These are phyloP conservation scores for Colletotrichum kahawae DNA, from an alignment of 2,329 filamentous ascomycete species.

Conservation along the genomic window DNA sequence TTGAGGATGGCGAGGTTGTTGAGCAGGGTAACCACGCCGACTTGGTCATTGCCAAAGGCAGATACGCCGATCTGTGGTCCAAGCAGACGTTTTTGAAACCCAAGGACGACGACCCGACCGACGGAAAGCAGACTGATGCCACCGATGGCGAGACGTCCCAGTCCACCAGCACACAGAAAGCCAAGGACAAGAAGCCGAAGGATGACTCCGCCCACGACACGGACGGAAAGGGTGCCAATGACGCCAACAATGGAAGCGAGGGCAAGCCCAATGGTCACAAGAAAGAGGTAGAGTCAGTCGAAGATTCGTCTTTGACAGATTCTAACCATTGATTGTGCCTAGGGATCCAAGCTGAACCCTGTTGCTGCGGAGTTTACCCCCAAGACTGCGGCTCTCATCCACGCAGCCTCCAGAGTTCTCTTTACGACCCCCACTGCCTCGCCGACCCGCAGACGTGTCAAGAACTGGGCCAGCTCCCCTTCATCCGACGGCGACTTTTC, in stretches of 20 bases:
- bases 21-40: constrained; percentile 68
- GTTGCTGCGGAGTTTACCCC: constrained; percentile 61
- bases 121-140: constrained; percentile 21
- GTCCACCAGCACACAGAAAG: constrained; percentile 34
- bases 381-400: constrained; percentile 31
- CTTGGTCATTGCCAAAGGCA: constrained; percentile 61
- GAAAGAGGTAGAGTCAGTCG: constrained; percentile 55
- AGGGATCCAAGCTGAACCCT: constrained; percentile 61
- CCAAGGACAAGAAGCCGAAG: constrained; percentile 29
- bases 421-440: constrained; percentile 7
- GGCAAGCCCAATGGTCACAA: constrained; percentile 37
- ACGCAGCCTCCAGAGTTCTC: background rate
- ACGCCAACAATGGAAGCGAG: constrained; percentile 18
- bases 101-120: constrained; percentile 37
- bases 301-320: constrained; percentile 32
- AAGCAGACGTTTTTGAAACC: constrained; percentile 63
- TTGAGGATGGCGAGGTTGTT: constrained; percentile 66
- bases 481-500: background rate
- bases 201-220: constrained; percentile 28
- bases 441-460: background rate
- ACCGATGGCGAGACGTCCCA: constrained; percentile 43
- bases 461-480: constrained; percentile 11
- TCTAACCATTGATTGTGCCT: constrained; percentile 43
- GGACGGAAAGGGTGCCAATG: background rate
- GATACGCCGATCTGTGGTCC: constrained; percentile 70